Evolutionary conservation across 139 green algal genomes (phyloP), one percentile per base, ranked within the genome.

Genomic region (Tetraselmis striata): DNA sequence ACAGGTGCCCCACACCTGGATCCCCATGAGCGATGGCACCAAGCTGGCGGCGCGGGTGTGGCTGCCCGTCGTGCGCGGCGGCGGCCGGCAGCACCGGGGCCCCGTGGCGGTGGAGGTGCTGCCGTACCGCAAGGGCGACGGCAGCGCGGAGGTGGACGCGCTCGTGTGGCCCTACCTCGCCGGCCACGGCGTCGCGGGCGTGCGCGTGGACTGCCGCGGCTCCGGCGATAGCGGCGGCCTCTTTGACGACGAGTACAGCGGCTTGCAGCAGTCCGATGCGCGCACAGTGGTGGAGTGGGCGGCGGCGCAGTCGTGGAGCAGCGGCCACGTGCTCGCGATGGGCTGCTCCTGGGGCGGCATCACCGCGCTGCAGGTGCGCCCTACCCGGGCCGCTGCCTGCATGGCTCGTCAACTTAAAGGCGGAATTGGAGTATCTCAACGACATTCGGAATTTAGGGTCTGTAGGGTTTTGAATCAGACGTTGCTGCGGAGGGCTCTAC

Each of bases 191-290:
- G n/a, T 80, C 59, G 82, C 77, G 29, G 84, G 82, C 45, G 28
- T 85, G 30, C 82, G 82, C 59, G 82, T 85, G 75, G 82, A 85
- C 31, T 24, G 1, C 1, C 45, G 82, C 58, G 82, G 82, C 29
- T 83, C 23, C 30, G 82, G 82, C 45, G 77, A 85, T 76, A 59
- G 23, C 24, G 26, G 18, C 24, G 82, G 82, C 18, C 5, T 82
- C 25, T 30, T 85, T 28, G 82, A 85, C 28, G 82, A 85, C 77
- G 82, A 85, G 82, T 85, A 85, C 82, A 77, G 29, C 1, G 75
- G 5, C 23, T 2, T 22, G 77, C 32, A 78, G 77, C 32, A 78
- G 59, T 1, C 5, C 2, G 82, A 85, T 59, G 77, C 77, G 29
- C 28, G 24, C 29, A 26, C 78, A 23, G 58, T 28, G 18, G 28